Evolutionary conservation across 768 basidiomycete species (phyloP), one percentile per base, ranked within the genome.

Genomic region (Boletus sp.): DNA sequence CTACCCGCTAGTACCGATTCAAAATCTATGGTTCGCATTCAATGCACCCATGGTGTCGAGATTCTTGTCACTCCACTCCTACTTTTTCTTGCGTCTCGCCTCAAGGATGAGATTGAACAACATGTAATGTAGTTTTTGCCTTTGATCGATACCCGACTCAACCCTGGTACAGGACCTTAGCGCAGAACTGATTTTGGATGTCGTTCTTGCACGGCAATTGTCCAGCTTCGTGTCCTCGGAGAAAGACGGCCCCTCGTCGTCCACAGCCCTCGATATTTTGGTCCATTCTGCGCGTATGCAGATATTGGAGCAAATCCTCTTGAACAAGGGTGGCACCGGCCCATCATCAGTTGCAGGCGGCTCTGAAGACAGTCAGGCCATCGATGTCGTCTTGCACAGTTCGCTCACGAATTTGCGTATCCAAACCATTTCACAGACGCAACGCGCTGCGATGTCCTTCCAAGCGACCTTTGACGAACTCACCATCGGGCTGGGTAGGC

Each of bases 61-160:
- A 47, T 85, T 17, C 71, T 73, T 42, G 54, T 86, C n/a, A 87
- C 83, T 6, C 88, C 89, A 3, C 72, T 89, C 18, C 47, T 84
- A 17, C 56, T 83, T 37, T 72, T 77, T 17, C 78, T 76, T 45
- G 66, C 74, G n/a, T 64, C 67, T 33, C 67, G 67, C 52, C 64
- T 90, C 17, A 76, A 81, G 62, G 70, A 79, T 42, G 85, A 84
- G 46, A 57, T 81, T 39, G 71, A 73, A 53, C 68, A 63, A 29
- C 73, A 72, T 64, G 86, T 87, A 67, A 66, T 11, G 78, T 60
- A 46, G 14, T 50, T 8, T 24, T 51, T 45, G 8, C 52, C 12
- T 29, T 33, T 29, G 14, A 37, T 56, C 46, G 32, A 42, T 17
- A 36, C 11, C 17, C 20, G 15, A 41, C 52, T 67, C 40, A 67